Evolutionary conservation across 1,284 basidiomycete species (phyloP).

Genomic region (Macrocystidia cucumis): DNA sequence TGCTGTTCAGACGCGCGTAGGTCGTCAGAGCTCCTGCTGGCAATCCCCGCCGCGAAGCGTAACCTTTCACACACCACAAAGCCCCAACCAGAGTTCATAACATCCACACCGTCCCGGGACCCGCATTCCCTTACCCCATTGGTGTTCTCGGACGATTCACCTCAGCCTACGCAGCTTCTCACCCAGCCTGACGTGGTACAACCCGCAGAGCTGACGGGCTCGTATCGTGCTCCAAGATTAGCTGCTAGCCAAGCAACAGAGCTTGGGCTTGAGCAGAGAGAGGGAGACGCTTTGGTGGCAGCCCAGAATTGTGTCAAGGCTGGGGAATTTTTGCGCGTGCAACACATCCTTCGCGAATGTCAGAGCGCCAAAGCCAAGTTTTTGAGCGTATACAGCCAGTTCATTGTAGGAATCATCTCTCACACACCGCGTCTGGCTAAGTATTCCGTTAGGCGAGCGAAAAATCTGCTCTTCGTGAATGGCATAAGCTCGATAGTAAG

Average conservation of each 20-base stretch:
- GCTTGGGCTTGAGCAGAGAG: constrained; percentile 45
- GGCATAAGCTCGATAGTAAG: constrained; percentile 70
- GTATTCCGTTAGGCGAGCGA: constrained; percentile 44
- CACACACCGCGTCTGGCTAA: constrained; percentile 5
- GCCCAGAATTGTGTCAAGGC: constrained; percentile 75
- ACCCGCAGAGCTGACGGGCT: constrained; percentile 16
- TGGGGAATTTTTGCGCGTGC: constrained; percentile 76
- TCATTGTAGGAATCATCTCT: constrained; percentile 55
- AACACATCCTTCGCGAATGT: constrained; percentile 55
- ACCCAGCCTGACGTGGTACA: constrained; percentile 15
- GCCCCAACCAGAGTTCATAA: constrained; percentile 27
- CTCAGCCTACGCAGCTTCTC: constrained; percentile 22
- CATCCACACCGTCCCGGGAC: constrained; percentile 45
- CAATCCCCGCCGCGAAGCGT: constrained; percentile 45
- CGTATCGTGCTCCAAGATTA: constrained; percentile 19
- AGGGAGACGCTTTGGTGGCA: constrained; percentile 61
- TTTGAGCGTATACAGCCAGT: constrained; percentile 75
- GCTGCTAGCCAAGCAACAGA: constrained; percentile 25
- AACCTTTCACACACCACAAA: constrained; percentile 15
- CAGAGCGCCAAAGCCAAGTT: constrained; percentile 71
- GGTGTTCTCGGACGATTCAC: constrained; percentile 26
- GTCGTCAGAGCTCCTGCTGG: constrained; percentile 67
- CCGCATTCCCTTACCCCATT: constrained; percentile 30
- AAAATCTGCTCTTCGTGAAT: constrained; percentile 58
- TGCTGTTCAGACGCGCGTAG: constrained; percentile 26